These are phyloP conservation scores for Orobanche coerulescens DNA, from an alignment of 257 asterid species.

Conservation along the genomic window DNA sequence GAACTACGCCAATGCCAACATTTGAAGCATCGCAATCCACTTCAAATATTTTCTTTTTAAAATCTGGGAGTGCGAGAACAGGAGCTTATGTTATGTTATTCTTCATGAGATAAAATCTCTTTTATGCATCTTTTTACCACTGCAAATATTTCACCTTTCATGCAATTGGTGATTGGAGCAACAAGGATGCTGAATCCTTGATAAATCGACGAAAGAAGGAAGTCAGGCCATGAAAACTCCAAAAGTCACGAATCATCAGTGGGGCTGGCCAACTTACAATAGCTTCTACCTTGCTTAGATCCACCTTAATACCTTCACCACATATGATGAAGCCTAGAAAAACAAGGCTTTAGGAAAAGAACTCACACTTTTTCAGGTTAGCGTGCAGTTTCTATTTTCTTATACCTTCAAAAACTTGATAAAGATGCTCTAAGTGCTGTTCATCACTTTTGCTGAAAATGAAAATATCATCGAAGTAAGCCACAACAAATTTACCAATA, in stretches of 20 bases:
- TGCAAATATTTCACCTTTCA: not conserved
- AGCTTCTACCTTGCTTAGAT: constrained; percentile 12
- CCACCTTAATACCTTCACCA: not conserved
- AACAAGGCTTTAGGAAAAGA: not conserved
- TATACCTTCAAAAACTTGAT: not conserved
- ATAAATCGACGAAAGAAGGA: constrained; percentile 13
- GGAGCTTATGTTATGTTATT: not conserved
- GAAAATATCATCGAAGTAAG: constrained; percentile 4
- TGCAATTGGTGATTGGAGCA: constrained; percentile 20
- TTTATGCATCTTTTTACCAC: constrained; percentile 4
- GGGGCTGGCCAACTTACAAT: constrained; percentile 16
- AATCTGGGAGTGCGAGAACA: constrained; percentile 5
- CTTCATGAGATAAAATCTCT: not conserved
- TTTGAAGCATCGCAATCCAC: not conserved
- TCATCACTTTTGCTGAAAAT: not conserved
- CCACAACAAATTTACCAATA: constrained; percentile 5
- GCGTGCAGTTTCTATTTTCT: not conserved
- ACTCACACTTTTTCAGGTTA: not conserved
- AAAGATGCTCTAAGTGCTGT: no score
- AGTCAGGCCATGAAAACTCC: constrained; percentile 19
- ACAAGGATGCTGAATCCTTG: constrained; percentile 9
- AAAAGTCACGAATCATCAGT: not conserved
- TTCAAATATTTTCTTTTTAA: not conserved
- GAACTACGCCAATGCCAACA: no score
- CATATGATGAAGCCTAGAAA: not conserved